Evolutionary conservation across 768 basidiomycete genomes (phyloP), one percentile per base, ranked within the genome.

Genomic region (Cystobasidium onofrii): DNA sequence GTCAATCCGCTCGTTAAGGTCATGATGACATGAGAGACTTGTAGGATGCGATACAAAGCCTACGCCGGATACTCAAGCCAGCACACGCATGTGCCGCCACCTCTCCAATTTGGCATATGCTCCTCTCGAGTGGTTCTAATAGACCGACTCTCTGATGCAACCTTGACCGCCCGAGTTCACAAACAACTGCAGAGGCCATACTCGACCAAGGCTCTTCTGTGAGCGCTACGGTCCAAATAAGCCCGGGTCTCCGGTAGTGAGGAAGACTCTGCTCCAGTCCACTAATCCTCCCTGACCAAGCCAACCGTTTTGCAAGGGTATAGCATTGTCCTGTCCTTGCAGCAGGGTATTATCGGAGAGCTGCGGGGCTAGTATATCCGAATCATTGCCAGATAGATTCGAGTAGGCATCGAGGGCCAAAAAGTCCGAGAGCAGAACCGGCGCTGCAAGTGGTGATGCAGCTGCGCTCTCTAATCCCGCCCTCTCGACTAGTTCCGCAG

Each of bases 321-420:
- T 4, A 15, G 29, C 6, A 13, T 20, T 20, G 20, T 50, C 18
- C 20, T 50, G 46, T 17, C 46, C 46, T 20, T 50, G 46, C 12
- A 50, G 18, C 15, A 50, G 46, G 3, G 20, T 3, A 17, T 12
- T 4, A 13, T 23, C 57, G 17, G 33, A 29, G 7, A 39, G 15
- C 25, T 60, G 57, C 27, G 33, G 9, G 6, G 57, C 57, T 29
- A 29, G 25, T 25, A 15, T 15, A 15, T 27, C 29, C 2, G 25
- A 27, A 60, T 34, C 57, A 34, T 29, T 23, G 15, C 57, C 57
- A 12, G 23, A 60, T 12, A 60, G 17, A 29, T 60, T 34, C 4
- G 57, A 60, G 27, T 60, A 60, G 33, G 57, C 27, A 60, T 60
- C 57, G 25, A 60, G 57, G 31, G 57, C 57, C 33, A 60, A 60